A percentile compares a stretch with the other conserved stretches of the same genome.
Conservation (phyloP, 495 filamentous ascomycete genomes). For the Neurospora tetrasperma region DNA sequence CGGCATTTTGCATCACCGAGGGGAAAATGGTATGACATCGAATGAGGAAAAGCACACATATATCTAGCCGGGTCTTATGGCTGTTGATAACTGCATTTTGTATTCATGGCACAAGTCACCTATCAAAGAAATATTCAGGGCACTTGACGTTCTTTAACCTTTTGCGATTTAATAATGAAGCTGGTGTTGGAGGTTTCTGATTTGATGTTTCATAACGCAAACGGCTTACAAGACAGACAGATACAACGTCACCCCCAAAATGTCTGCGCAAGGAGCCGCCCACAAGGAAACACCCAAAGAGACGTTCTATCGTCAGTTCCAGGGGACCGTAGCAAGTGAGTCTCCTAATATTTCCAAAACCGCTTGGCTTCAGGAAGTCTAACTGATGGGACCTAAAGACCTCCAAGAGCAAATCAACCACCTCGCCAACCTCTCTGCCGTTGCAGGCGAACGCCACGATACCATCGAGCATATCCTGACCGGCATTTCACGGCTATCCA, state of each 20-base stretch:
- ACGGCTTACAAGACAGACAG: background rate
- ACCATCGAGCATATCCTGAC: slow-evolving; percentile 34
- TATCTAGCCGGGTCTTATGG: background rate
- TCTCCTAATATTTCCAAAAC: background rate
- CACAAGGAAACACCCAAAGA: slow-evolving; percentile 46
- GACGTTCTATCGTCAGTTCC: slow-evolving; percentile 71
- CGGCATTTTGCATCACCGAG: background rate
- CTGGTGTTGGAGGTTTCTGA: background rate
- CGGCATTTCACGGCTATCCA: slow-evolving; percentile 33
- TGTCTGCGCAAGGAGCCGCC: background rate
- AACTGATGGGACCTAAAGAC: slow-evolving; percentile 14
- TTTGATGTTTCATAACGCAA: background rate
- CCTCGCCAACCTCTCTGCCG: slow-evolving; percentile 22
- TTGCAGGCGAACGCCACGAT: slow-evolving; percentile 35
- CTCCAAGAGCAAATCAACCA: slow-evolving; percentile 33
- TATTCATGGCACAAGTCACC: background rate
- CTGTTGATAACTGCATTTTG: no score
- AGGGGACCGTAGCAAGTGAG: slow-evolving; percentile 58
- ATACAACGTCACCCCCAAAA: background rate
- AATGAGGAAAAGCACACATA: background rate
- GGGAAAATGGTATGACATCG: background rate
- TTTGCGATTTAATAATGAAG: background rate
- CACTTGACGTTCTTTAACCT: no score
- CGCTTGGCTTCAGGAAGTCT: background rate
- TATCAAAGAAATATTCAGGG: no score